Evolutionary conservation across 331 rosid genomes (phyloP).

Genomic region (Cydonia oblonga): DNA sequence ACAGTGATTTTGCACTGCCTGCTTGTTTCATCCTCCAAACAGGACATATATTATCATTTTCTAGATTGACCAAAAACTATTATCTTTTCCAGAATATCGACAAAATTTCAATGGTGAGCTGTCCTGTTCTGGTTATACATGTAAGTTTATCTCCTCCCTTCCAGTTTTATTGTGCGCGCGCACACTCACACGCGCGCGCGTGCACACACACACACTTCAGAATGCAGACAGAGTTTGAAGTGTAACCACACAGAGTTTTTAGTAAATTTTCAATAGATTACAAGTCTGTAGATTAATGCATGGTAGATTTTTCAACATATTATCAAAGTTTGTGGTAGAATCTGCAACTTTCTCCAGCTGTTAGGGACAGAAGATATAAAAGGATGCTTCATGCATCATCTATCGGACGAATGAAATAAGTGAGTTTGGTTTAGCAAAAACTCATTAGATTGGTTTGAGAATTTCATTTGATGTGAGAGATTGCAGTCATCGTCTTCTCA

Average conservation of each 20-base stretch:
- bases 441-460: not conserved
- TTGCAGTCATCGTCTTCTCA: not conserved
- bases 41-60: constrained; percentile 5
- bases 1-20: not conserved
- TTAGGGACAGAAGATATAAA: not conserved
- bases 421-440: not conserved
- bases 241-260: not conserved
- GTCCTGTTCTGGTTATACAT: constrained; percentile 86
- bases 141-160: constrained; percentile 36
- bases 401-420: not conserved
- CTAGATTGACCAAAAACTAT: constrained; percentile 13
- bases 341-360: not conserved
- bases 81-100: constrained; percentile 59
- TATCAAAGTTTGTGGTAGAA: not conserved
- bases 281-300: not conserved
- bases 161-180: too few relatives aligned
- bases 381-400: not conserved
- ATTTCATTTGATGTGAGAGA: not conserved
- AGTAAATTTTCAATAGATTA: not conserved
- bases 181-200: too few relatives aligned
- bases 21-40: constrained; percentile 12
- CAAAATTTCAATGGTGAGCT: constrained; percentile 56
- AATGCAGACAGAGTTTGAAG: not conserved
- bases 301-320: not conserved
- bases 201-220: not conserved